Evolutionary conservation across 179 eudicot species (phyloP).

Genomic region (Actinidia polygama): DNA sequence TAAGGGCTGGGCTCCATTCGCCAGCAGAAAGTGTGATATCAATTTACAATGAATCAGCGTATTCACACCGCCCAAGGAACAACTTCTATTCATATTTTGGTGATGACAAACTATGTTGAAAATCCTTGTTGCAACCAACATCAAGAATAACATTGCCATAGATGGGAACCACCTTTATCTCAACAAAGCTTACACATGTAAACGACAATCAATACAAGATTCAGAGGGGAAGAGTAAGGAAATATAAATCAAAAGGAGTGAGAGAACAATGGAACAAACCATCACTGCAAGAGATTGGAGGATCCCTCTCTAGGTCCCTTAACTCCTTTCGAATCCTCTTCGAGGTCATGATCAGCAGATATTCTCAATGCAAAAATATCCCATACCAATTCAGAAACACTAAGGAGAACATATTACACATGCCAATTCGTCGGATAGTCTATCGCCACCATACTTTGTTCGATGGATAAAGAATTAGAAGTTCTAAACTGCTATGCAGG

Average conservation of each 20-base stretch:
- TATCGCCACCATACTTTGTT: not conserved
- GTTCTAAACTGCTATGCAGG: not conserved
- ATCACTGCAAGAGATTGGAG: slow-evolving; percentile 50
- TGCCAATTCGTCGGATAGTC: not conserved
- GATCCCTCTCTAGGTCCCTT: slow-evolving; percentile 48
- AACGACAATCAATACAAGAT: not conserved
- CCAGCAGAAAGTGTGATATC: not conserved
- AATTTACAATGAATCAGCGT: not conserved
- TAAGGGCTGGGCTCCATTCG: slow-evolving; percentile 70
- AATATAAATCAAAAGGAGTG: not conserved
- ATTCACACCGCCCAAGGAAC: not conserved
- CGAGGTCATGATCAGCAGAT: slow-evolving; percentile 37
- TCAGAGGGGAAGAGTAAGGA: not conserved
- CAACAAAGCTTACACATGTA: not conserved
- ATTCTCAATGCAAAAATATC: slow-evolving; percentile 10
- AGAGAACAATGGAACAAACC: slow-evolving; percentile 27
- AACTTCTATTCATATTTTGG: not conserved
- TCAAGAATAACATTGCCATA: not conserved
- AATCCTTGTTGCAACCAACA: not conserved
- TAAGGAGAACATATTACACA: not conserved
- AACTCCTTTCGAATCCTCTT: slow-evolving; percentile 51
- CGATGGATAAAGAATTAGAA: not conserved
- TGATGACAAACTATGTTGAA: not conserved
- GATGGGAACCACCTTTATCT: not conserved
- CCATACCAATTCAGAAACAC: not conserved